Evolutionary conservation across 1,284 basidiomycete species (phyloP).

Genomic region (Xerocomus nothofagi): DNA sequence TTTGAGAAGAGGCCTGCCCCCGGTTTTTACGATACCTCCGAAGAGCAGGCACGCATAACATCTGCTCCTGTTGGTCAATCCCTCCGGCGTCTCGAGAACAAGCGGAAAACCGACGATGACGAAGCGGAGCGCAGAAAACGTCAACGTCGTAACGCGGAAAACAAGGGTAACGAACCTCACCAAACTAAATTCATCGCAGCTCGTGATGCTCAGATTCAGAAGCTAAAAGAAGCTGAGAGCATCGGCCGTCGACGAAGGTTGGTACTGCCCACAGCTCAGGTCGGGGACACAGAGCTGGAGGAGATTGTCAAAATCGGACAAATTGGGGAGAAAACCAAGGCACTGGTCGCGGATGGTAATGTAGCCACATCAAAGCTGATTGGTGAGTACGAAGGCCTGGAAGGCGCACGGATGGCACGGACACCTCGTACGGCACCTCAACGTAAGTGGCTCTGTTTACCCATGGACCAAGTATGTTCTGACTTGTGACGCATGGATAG

Average conservation of each 20-base stretch:
- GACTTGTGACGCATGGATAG: constrained; percentile 41
- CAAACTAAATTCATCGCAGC: constrained; percentile 93
- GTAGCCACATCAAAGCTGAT: constrained; percentile 86
- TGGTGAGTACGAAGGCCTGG: constrained; percentile 90
- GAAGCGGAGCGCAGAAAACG: constrained; percentile 85
- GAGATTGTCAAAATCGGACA: constrained; percentile 99
- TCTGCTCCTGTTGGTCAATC: constrained; percentile 91
- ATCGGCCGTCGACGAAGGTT: constrained; percentile 89
- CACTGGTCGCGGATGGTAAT: constrained; percentile 76
- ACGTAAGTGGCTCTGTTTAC: constrained; percentile 53
- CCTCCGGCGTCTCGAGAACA: constrained; percentile 85
- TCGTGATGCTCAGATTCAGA: constrained; percentile 95
- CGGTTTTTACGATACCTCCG: constrained; percentile 96
- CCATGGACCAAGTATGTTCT: constrained; percentile 9
- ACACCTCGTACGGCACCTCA: constrained; percentile 92
- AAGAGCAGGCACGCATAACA: constrained; percentile 88
- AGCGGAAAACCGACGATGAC: constrained; percentile 90
- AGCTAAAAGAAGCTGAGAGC: constrained; percentile 95
- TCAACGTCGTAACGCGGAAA: constrained; percentile 61
- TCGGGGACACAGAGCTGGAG: constrained; percentile 94
- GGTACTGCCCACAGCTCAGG: constrained; percentile 87
- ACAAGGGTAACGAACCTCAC: constrained; percentile 66
- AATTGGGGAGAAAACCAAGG: constrained; percentile 85
- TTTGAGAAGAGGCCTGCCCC: constrained; percentile 96
- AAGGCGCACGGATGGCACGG: constrained; percentile 85